A percentile compares a stretch with the other conserved stretches of the same genome.
Conservation (phyloP, 1,284 basidiomycete species). For the Leccinum fuscescens region DNA sequence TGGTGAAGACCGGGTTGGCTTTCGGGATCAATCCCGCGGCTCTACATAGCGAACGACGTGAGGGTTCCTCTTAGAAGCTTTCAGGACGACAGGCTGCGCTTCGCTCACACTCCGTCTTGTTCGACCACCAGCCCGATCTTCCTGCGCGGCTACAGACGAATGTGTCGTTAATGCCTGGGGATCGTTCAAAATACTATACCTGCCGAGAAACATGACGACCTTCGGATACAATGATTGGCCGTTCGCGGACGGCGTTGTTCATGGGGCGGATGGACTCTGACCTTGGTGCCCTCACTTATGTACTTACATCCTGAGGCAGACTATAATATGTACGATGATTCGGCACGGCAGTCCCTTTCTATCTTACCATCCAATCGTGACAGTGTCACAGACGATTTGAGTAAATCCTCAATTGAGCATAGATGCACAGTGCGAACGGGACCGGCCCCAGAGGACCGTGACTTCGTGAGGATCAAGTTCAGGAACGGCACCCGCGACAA, state of each 20-base stretch:
- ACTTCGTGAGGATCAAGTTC: slow-evolving; percentile 82
- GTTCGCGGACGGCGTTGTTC: not conserved
- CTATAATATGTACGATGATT: no score
- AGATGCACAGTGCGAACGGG: slow-evolving; percentile 27
- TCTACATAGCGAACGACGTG: not conserved
- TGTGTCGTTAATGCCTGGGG: not conserved
- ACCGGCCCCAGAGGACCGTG: slow-evolving; percentile 68
- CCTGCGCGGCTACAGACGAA: not conserved
- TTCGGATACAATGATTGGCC: not conserved
- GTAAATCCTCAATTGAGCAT: no score
- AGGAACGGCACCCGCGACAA: slow-evolving; percentile 71
- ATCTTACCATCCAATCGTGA: no score
- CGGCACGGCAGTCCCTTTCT: no score
- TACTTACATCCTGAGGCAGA: no score
- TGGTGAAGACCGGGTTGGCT: no score
- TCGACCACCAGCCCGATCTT: not conserved
- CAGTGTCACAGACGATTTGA: no score
- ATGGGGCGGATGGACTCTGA: no score
- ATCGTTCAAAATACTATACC: not conserved
- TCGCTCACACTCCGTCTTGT: not conserved
- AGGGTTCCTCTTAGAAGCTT: not conserved
- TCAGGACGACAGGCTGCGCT: not conserved
- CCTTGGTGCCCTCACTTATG: no score
- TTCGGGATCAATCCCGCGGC: no score
- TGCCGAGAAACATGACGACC: not conserved